Evolutionary conservation across 1,284 basidiomycete species (phyloP), one percentile per base, ranked within the genome.

Genomic region (Ganoderma leucocontextum): DNA sequence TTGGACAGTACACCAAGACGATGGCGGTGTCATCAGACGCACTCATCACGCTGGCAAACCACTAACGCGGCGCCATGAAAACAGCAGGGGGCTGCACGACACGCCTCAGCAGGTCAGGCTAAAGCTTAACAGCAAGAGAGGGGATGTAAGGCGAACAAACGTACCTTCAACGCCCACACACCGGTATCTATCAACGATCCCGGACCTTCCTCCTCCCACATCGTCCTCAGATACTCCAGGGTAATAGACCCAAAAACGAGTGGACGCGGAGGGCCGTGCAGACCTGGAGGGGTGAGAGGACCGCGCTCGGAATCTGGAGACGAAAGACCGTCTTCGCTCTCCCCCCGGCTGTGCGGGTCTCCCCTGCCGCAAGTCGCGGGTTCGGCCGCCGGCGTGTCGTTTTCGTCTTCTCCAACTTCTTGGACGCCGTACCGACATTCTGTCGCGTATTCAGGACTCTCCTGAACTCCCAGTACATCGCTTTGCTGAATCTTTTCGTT

Each of bases 151-250:
- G 33, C 33, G 22, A 35, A 33, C 33, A 35, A 35, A 33, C 53
- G 17, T 35, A 55, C 53, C 10, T 55, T 29, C 53, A 5, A 7
- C 33, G 53, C 53, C 53, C 53, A 55, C 12, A 55, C 53, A 35
- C 33, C 33, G 2, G 53, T 35, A 17, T 55, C 19, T 29, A 55
- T 35, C 53, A 33, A 55, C 13, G 29, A 15, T 17, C 17, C 53
- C 12, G 53, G 53, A 2, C 29, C 53, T 35, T 55, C 53, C 53
- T 55, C 33, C 53, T 55, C 53, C 29, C 53, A 55, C 25, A 55
- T 29, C 33, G 4, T 33, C 12, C 12, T 55, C 25, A 55, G 29
- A 19, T 55, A 55, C 9, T 35, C 33, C 29, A 10, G 22, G 9
- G 9, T 22, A 12, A 49, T 22, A 10, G 22, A 49, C 9, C 47